Conservation (phyloP, 2,329 filamentous ascomycete species). For the Aspergillus niger region DNA sequence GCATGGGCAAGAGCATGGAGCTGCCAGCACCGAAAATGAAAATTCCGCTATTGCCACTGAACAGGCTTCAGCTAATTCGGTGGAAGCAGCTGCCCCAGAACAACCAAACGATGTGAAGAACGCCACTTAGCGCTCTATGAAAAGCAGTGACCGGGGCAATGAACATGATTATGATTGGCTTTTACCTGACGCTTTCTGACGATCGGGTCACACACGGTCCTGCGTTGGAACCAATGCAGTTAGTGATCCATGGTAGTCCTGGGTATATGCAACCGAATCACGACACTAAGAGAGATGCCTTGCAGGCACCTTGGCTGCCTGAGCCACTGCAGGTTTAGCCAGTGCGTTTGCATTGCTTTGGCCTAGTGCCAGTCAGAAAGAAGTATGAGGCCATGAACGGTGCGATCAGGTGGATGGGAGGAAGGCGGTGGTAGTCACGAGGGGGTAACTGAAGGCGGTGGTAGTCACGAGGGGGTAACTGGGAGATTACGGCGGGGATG, state of each 20-base stretch:
- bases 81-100: conserved; percentile 14
- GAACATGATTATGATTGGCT: conserved; percentile 10
- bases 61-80: conserved; percentile 11
- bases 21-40: conserved; percentile 11
- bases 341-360: conserved; percentile 7
- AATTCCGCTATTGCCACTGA: conserved; percentile 11
- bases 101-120: conserved; percentile 20
- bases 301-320: conserved; percentile 4
- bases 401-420: neutral
- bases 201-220: neutral
- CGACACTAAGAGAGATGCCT: conserved; percentile 9
- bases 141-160: neutral
- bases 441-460: conserved; percentile 4
- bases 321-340: conserved; percentile 5
- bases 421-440: conserved; percentile 12
- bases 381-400: neutral
- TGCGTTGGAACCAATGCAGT: conserved; percentile 9
- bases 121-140: neutral
- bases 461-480: conserved; percentile 12
- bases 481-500: conserved; percentile 18
- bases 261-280: conserved; percentile 16
- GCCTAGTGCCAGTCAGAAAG: conserved; percentile 1
- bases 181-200: conserved; percentile 7
- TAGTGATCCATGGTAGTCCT: conserved; percentile 7
- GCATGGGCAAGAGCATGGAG: conserved; percentile 9